A percentile compares a stretch with the other conserved stretches of the same genome.
phyloP scores from a whole-genome alignment of 176 grass and related monocot genomes.

The Coix lacrymajobi region DNA sequence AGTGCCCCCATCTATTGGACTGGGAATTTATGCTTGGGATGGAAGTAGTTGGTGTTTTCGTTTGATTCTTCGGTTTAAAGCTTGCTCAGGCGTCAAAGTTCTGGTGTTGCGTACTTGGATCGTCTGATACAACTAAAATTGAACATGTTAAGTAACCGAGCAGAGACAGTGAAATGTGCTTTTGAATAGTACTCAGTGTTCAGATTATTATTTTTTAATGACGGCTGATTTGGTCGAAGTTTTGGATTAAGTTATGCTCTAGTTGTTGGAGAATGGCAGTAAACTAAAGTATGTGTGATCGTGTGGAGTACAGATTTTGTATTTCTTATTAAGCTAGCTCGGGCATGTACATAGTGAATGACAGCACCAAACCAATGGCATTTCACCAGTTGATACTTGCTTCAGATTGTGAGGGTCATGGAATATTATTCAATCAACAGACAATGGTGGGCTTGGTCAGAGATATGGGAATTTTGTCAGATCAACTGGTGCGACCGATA shows the following conservation, averaged over 20 bases:
- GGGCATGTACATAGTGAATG: constrained; percentile 10
- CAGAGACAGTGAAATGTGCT: background rate
- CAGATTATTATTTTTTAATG: constrained; percentile 33
- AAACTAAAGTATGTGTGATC: constrained; percentile 11
- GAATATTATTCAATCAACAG: constrained; percentile 1
- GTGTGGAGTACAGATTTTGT: constrained; percentile 3
- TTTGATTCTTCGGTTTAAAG: background rate
- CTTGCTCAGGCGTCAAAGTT: background rate
- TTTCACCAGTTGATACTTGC: constrained; percentile 34
- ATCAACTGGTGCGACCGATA: background rate
- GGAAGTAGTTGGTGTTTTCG: constrained; percentile 7
- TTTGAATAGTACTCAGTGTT: constrained; percentile 3
- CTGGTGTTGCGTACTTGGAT: background rate
- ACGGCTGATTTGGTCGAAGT: constrained; percentile 28
- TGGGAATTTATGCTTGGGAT: background rate
- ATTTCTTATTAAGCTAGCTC: constrained; percentile 14
- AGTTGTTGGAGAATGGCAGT: constrained; percentile 28
- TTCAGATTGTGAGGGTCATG: constrained; percentile 1
- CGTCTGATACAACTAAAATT: background rate
- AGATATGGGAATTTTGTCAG: background rate
- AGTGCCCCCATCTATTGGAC: background rate
- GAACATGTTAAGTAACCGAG: background rate
- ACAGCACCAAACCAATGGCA: background rate
- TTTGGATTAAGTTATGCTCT: constrained; percentile 3
- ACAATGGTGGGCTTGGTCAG: constrained; percentile 2